Percentiles rank a stretch among this genome's conserved stretches.
Evolutionary conservation across 192 early-diverging fungal species (phyloP).

Genomic region (Entomortierella parvispora): DNA sequence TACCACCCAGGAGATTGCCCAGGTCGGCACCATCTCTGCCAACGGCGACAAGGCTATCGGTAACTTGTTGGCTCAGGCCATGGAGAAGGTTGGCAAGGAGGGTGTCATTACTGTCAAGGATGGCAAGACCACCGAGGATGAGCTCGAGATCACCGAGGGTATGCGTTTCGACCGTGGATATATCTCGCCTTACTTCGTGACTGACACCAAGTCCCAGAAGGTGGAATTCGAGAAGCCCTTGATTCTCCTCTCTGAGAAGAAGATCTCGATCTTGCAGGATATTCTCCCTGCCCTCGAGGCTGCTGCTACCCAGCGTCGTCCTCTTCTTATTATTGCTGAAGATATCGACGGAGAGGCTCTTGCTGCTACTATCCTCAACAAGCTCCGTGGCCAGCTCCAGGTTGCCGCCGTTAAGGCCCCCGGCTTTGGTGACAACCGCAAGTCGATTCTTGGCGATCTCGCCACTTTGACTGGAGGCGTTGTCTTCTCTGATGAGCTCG

Average conservation of each 20-base stretch:
- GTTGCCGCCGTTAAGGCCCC: constrained; percentile 99
- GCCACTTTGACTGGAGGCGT: constrained; percentile 96
- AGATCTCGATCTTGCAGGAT: constrained; percentile 96
- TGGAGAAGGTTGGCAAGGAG: constrained; percentile 99
- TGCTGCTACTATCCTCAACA: constrained; percentile 99
- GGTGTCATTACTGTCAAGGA: constrained; percentile 99
- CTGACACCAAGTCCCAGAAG: constrained; percentile 97
- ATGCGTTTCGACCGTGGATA: constrained; percentile 99
- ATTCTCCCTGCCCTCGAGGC: constrained; percentile 96
- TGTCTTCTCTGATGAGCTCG: constrained; percentile 97
- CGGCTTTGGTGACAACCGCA: constrained; percentile 99
- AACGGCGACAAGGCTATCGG: constrained; percentile 99
- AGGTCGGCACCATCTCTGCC: constrained; percentile 98
- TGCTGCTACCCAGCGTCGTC: constrained; percentile 93
- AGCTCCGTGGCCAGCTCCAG: constrained; percentile 97
- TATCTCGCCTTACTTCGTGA: constrained; percentile 99
- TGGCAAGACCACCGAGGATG: constrained; percentile 99
- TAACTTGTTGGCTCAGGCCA: constrained; percentile 95
- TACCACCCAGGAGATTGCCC: constrained; percentile 96
- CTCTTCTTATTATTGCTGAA: constrained; percentile 97
- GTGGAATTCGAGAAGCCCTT: constrained; percentile 99
- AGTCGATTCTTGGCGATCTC: constrained; percentile 97
- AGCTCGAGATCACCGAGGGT: constrained; percentile 99
- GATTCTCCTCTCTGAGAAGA: constrained; percentile 98
- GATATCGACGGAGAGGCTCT: constrained; percentile 99